Percentiles rank a stretch among this genome's conserved stretches.
phyloP scores from a whole-genome alignment of 2,329 filamentous ascomycete species.

The Cordyceps javanica region DNA sequence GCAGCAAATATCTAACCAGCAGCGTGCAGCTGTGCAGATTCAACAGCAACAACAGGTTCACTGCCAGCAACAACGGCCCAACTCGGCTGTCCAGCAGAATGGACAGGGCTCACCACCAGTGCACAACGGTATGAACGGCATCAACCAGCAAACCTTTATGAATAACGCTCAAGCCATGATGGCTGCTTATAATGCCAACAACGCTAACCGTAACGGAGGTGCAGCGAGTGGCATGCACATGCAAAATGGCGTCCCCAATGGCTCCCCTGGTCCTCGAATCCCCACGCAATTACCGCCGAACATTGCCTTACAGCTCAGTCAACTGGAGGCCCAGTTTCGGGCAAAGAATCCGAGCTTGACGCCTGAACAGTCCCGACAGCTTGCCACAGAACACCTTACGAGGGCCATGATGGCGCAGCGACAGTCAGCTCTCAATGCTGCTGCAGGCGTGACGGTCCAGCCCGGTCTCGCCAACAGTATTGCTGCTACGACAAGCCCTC shows the following conservation, averaged over 20 bases:
- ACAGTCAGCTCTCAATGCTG: conserved; percentile 50
- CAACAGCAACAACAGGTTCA: conserved; percentile 39
- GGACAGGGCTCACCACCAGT: conserved; percentile 38
- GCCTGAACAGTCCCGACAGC: conserved; percentile 42
- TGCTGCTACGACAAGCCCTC: conserved; percentile 44
- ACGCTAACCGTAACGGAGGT: conserved; percentile 35
- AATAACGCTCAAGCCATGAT: conserved; percentile 49
- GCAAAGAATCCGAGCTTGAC: conserved; percentile 45
- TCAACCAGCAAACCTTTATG: conserved; percentile 48
- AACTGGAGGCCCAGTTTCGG: conserved; percentile 47
- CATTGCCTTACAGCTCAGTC: conserved; percentile 42
- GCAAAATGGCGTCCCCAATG: conserved; percentile 41
- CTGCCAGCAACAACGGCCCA: conserved; percentile 24
- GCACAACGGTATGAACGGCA: conserved; percentile 34
- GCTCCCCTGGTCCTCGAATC: conserved; percentile 36
- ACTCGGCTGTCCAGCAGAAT: conserved; percentile 27
- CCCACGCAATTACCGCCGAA: conserved; percentile 40
- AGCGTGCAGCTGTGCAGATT: conserved; percentile 46
- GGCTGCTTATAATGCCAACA: conserved; percentile 38
- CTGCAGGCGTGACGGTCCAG: conserved; percentile 43
- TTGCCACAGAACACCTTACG: conserved; percentile 45
- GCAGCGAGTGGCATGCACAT: conserved; percentile 26
- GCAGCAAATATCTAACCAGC: conserved; percentile 60
- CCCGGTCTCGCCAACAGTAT: conserved; percentile 44
- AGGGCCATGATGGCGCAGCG: conserved; percentile 42